Percentiles rank a stretch among this genome's conserved stretches.
Evolutionary conservation across 306 rosid genomes (phyloP).

Genomic region (Vigna unguiculata): DNA sequence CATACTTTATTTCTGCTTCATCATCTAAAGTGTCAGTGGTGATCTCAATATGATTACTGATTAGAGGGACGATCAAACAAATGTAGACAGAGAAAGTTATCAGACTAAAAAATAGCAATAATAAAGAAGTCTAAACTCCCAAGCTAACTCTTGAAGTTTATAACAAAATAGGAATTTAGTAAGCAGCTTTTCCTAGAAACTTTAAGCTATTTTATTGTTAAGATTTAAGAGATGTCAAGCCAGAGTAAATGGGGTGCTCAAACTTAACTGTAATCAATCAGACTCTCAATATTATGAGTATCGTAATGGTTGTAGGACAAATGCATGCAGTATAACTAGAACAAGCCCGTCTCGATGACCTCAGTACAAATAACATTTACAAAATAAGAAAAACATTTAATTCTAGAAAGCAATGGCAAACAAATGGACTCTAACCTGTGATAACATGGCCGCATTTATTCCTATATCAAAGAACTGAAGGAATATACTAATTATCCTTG

Average conservation of each 20-base stretch:
- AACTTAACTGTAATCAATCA: constrained; percentile 6
- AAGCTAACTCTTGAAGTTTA: constrained; percentile 23
- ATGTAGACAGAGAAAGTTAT: constrained; percentile 6
- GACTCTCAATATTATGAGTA: background rate
- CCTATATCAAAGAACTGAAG: constrained; percentile 97
- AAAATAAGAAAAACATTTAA: constrained; percentile 31
- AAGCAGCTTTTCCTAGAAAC: constrained; percentile 1
- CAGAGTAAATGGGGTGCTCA: constrained; percentile 9
- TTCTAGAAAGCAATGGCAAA: constrained; percentile 26
- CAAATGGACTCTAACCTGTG: constrained; percentile 74
- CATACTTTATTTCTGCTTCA: constrained; percentile 19
- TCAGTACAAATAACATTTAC: constrained; percentile 1
- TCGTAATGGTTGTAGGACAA: constrained; percentile 30
- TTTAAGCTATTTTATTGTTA: constrained; percentile 1
- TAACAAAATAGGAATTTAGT: background rate
- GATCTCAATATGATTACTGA: constrained; percentile 11
- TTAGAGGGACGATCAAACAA: constrained; percentile 20
- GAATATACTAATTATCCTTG: constrained; percentile 84
- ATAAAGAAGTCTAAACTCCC: constrained; percentile 26
- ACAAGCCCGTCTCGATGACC: background rate
- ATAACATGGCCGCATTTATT: constrained; percentile 85
- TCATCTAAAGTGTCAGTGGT: constrained; percentile 18
- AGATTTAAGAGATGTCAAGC: background rate
- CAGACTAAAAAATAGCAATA: constrained; percentile 21
- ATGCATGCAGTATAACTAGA: constrained; percentile 35